Evolutionary conservation across 331 rosid species (phyloP).

Genomic region (Rhamnella rubrinervis): DNA sequence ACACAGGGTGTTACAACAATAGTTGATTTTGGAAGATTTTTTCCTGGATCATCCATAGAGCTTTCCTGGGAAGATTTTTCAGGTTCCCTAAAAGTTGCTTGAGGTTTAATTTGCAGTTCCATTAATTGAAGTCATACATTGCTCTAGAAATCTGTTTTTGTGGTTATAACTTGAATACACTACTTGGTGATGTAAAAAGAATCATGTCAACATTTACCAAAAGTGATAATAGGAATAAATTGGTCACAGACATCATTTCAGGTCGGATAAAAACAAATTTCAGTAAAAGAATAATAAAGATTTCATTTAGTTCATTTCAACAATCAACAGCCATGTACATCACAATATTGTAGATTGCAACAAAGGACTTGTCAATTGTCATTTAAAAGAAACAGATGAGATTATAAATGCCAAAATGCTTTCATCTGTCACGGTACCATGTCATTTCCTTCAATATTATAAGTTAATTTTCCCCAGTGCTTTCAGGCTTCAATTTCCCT

Average conservation of each 20-base stretch:
- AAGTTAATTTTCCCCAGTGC: neutral
- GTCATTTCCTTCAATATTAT: neutral
- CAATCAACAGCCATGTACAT: neutral
- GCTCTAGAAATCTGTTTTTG: neutral
- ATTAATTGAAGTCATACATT: neutral
- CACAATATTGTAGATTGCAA: neutral
- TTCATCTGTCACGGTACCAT: neutral
- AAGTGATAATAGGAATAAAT: neutral
- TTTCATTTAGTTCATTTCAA: neutral
- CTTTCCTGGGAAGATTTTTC: conserved; percentile 80
- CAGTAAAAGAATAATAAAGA: neutral
- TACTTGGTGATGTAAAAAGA: neutral
- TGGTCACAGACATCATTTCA: neutral
- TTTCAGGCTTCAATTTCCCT: neutral
- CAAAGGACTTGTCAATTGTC: neutral
- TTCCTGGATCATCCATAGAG: conserved; percentile 50
- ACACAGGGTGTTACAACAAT: conserved; percentile 77
- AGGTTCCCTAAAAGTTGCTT: conserved; percentile 39
- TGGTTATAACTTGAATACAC: neutral
- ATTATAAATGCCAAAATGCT: neutral
- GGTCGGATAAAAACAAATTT: neutral
- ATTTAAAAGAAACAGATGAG: no score
- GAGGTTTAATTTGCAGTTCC: conserved; percentile 15
- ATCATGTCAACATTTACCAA: neutral
- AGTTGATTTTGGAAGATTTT: conserved; percentile 81